phyloP scores from a whole-genome alignment of 2,329 filamentous ascomycete genomes.

The Esteya vermicola region DNA sequence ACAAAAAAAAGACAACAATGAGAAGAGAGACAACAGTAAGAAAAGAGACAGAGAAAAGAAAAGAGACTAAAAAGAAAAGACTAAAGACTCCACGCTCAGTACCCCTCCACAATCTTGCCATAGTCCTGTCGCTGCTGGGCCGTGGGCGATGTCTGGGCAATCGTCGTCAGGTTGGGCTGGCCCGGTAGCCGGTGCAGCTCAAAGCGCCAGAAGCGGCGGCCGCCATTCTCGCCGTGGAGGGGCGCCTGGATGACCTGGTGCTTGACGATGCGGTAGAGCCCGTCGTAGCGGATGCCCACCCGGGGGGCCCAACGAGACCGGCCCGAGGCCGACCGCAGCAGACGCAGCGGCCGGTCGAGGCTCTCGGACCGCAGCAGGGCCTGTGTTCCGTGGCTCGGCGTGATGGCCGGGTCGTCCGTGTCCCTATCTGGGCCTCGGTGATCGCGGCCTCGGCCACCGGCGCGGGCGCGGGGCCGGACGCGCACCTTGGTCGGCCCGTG shows the following conservation, averaged over 20 bases:
- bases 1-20: too few relatives aligned
- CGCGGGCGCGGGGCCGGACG: too few relatives aligned
- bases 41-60: too few relatives aligned
- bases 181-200: slow-evolving; percentile 9
- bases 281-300: slow-evolving; percentile 21
- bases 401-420: slow-evolving; percentile 5
- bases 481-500: too few relatives aligned
- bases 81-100: slow-evolving; percentile 2
- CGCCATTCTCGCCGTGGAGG: neutral
- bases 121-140: slow-evolving; percentile 8
- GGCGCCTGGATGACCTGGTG: too few relatives aligned
- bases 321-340: slow-evolving; percentile 14
- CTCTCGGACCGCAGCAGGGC: slow-evolving; percentile 11
- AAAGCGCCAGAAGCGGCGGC: slow-evolving; percentile 11
- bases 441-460: too few relatives aligned
- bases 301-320: slow-evolving; percentile 9
- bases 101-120: slow-evolving; percentile 8
- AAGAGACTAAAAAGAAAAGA: too few relatives aligned
- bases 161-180: slow-evolving; percentile 10
- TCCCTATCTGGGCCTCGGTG: too few relatives aligned
- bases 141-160: slow-evolving; percentile 6
- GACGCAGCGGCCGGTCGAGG: slow-evolving; percentile 13
- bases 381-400: slow-evolving; percentile 7
- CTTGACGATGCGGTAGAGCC: slow-evolving; percentile 20
- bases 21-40: too few relatives aligned